phyloP scores from a whole-genome alignment of 352 stramenopile genomes.

The Thraustochytrium sp. region DNA sequence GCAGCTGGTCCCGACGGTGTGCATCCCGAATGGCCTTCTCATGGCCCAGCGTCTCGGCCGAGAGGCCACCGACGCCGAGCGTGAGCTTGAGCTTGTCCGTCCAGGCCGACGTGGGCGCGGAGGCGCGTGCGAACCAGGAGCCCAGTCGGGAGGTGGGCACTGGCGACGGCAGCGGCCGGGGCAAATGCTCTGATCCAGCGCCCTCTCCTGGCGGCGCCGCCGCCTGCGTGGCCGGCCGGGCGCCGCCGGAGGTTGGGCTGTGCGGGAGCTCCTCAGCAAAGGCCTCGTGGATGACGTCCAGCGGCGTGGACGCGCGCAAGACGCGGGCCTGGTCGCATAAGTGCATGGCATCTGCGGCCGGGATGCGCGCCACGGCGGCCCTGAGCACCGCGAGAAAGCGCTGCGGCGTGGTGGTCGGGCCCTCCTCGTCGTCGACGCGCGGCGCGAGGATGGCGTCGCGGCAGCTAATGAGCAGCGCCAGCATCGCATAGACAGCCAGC shows the following conservation, averaged over 20 bases:
- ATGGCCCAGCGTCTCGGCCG: not conserved
- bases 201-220: not conserved
- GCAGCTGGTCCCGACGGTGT: not conserved
- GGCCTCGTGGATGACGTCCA: conserved; percentile 2
- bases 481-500: conserved; percentile 21
- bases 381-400: not conserved
- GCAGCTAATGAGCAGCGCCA: not conserved
- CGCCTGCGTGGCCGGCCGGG: not conserved
- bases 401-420: not conserved
- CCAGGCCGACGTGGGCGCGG: not conserved
- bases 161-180: not conserved
- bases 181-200: not conserved
- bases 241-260: not conserved
- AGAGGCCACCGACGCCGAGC: not conserved
- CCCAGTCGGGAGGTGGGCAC: not conserved
- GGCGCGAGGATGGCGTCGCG: not conserved
- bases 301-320: conserved; percentile 21
- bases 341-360: not conserved
- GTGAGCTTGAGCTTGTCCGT: conserved; percentile 16
- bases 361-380: not conserved
- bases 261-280: not conserved
- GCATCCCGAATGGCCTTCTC: not conserved
- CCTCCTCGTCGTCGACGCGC: not conserved
- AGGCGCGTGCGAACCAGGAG: not conserved
- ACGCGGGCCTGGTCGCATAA: conserved; percentile 1